These are phyloP conservation scores for Periconia sp. DNA, from an alignment of 2,329 filamentous ascomycete genomes.

Conservation along the genomic window DNA sequence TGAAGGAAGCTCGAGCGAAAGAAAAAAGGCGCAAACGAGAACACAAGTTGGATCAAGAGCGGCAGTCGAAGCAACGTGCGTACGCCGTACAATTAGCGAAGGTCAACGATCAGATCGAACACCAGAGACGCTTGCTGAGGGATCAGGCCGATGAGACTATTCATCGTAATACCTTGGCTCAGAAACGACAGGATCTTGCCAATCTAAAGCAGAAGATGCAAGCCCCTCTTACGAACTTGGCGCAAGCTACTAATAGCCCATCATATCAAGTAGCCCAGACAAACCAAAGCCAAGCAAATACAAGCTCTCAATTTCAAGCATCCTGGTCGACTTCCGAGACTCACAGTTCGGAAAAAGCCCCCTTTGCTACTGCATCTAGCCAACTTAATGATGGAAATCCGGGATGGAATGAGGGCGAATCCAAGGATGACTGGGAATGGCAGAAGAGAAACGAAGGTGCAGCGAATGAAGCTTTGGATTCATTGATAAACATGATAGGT, in stretches of 20 bases:
- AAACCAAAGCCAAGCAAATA: too few species aligned
- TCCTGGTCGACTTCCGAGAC: too few species aligned
- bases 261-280: too few species aligned
- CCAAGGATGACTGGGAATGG: constrained; percentile 64
- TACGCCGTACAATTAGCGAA: constrained; percentile 56
- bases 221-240: too few species aligned
- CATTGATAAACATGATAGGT: constrained; percentile 73
- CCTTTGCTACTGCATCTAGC: not conserved
- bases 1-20: constrained; percentile 54
- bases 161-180: constrained; percentile 51
- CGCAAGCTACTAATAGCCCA: too few species aligned
- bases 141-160: constrained; percentile 54
- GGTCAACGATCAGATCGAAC: constrained; percentile 62
- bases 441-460: constrained; percentile 63
- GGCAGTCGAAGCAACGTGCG: constrained; percentile 51
- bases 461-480: constrained; percentile 62
- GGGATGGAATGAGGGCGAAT: constrained; percentile 28
- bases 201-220: too few species aligned
- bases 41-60: constrained; percentile 58
- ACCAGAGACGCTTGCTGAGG: constrained; percentile 52
- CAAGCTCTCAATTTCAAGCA: too few species aligned
- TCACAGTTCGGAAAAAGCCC: too few species aligned
- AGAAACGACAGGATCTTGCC: constrained; percentile 56
- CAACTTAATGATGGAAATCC: constrained; percentile 2
- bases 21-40: constrained; percentile 55